phyloP scores from a whole-genome alignment of 192 early-diverging fungal species.

The Thamnidium elegans region DNA sequence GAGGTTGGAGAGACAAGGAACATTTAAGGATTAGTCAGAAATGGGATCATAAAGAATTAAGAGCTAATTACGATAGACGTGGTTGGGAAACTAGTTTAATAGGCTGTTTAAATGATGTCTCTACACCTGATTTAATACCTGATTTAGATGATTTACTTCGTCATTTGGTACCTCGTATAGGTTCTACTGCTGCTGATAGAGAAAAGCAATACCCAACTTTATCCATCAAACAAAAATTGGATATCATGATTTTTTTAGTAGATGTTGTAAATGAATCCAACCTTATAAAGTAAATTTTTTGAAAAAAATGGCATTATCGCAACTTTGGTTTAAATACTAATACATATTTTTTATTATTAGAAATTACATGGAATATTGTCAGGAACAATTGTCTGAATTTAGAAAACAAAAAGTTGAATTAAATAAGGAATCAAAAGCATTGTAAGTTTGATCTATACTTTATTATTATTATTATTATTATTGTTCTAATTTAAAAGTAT shows the following conservation, averaged over 20 bases:
- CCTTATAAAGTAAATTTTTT: slow-evolving; percentile 28
- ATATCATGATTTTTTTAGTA: slow-evolving; percentile 26
- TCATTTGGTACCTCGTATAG: slow-evolving; percentile 29
- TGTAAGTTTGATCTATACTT: slow-evolving; percentile 22
- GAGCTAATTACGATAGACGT: slow-evolving; percentile 37
- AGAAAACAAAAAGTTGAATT: slow-evolving; percentile 29
- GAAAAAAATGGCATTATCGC: not conserved
- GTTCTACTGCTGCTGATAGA: slow-evolving; percentile 24
- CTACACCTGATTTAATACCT: slow-evolving; percentile 42
- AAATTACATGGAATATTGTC: slow-evolving; percentile 37
- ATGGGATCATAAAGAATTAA: slow-evolving; percentile 48
- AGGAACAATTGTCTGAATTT: slow-evolving; percentile 34
- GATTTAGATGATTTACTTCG: slow-evolving; percentile 43
- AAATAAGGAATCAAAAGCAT: slow-evolving; percentile 29
- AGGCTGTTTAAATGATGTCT: slow-evolving; percentile 52
- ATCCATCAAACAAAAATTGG: slow-evolving; percentile 22
- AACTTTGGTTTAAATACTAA: not conserved
- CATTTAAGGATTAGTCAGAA: slow-evolving; percentile 34
- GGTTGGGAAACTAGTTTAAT: slow-evolving; percentile 47
- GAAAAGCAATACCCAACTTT: slow-evolving; percentile 28
- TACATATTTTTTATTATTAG: slow-evolving; percentile 4
- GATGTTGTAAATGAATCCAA: slow-evolving; percentile 33
- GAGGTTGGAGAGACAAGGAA: slow-evolving; percentile 24
- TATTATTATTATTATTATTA: no score
- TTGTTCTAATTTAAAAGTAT: not conserved